Conservation (phyloP, 164 flowering plant species). For the Berberis vulgaris region DNA sequence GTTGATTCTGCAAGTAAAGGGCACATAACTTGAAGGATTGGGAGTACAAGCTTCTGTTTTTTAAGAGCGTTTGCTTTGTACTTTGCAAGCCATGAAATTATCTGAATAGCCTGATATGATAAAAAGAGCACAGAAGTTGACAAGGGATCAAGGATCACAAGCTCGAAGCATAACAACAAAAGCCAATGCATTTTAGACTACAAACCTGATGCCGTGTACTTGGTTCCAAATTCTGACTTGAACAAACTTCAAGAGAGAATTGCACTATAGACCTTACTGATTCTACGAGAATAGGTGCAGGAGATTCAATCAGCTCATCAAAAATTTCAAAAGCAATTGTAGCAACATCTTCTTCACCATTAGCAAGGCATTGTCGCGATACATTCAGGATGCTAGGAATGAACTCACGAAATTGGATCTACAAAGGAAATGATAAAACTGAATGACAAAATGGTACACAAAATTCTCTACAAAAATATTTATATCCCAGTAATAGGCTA, state of each 20-base stretch:
- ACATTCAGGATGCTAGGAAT: constrained; percentile 90
- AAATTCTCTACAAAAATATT: too few relatives aligned
- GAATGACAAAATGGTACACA: too few relatives aligned
- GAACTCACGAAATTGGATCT: constrained; percentile 88
- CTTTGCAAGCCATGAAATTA: constrained; percentile 94
- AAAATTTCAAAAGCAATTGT: constrained; percentile 91
- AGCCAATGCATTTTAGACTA: background rate
- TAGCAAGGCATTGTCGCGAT: constrained; percentile 77
- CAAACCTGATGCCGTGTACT: constrained; percentile 91
- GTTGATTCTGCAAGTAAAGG: constrained; percentile 82
- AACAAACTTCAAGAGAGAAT: constrained; percentile 96
- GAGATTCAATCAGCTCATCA: constrained; percentile 97
- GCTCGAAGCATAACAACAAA: background rate
- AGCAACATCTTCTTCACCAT: constrained; percentile 93
- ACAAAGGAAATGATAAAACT: constrained; percentile 8
- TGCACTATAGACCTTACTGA: constrained; percentile 87
- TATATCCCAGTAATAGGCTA: too few relatives aligned
- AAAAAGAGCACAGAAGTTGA: constrained; percentile 10
- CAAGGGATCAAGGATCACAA: background rate
- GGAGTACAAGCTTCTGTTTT: constrained; percentile 74
- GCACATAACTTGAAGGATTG: constrained; percentile 90
- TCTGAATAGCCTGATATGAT: constrained; percentile 76
- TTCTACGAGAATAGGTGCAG: constrained; percentile 86
- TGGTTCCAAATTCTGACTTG: constrained; percentile 67
- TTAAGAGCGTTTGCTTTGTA: constrained; percentile 78